Base-by-base conservation (phyloP, 257 asterid species). In the Nicotiana obtusifolia region DNA sequence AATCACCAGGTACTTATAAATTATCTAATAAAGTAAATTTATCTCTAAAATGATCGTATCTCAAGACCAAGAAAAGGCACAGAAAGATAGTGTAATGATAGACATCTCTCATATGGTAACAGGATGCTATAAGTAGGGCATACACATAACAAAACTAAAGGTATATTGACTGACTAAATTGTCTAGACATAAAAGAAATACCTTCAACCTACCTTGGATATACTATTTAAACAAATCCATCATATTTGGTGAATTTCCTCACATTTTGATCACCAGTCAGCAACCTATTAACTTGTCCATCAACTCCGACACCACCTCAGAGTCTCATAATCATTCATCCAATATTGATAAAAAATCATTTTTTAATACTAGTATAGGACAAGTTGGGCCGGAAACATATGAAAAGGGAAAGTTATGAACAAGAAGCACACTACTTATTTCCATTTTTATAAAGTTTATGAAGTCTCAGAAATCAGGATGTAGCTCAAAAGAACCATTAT, bases 401-500 rank as follows among this genome's bases (percentile, higher is more conserved):
- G 64, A 84, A 77, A 66, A 82, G 82, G 76, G 61, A 49, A 79
- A 81, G 20, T 26, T 53, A 20, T 14, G 28, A 64, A 80, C 76
- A 64, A 77, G 84, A 81, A 84, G 78, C 71, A 81, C 84, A 80
- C 86, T 79, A 66, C 77, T 83, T 80, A 65, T 83, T 86, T 77
- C 84, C 85, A 64, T 80, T 82, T 85, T 81, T 53, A 75, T 53
- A 86, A 84, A 87, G 86, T 69, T 44, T 60, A 81, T 69, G 85
- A 81, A 84, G 81, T 28, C 77, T 82, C 64, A 65, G 41, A 78
- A 66, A 76, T 73, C 76, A 85, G 37, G 49, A 82, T 26, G 82
- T 66, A 85, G 80, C 56, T 82, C 35, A 86, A 83, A 82, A 84
- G 81, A 86, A 83, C 82, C 85, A 68, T 44, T 60, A 84, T 84